Evolutionary conservation across 108 stramenopile species (phyloP).

Genomic region (Nitzschia palea): DNA sequence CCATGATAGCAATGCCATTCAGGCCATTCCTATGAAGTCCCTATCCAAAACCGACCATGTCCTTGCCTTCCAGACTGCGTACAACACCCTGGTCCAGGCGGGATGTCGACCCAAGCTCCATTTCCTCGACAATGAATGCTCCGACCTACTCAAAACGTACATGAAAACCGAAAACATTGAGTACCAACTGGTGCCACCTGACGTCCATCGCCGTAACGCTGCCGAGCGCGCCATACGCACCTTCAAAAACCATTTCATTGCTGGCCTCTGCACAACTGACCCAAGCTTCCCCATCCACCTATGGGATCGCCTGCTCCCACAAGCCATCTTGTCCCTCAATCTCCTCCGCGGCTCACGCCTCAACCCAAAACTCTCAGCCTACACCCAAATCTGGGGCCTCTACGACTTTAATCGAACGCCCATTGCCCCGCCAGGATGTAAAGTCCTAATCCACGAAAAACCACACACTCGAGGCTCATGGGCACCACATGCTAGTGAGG

Average conservation of each 20-base stretch:
- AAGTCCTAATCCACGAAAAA: too few relatives aligned
- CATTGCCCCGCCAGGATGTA: conserved; percentile 35
- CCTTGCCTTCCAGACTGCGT: conserved; percentile 17
- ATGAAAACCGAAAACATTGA: conserved; percentile 7
- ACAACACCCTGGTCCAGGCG: conserved; percentile 17
- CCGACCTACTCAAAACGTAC: conserved; percentile 7
- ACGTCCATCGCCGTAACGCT: conserved; percentile 29
- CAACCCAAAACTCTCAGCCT: conserved; percentile 41
- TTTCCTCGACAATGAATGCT: too few relatives aligned
- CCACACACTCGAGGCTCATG: conserved; percentile 32
- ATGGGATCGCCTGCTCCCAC: conserved; percentile 32
- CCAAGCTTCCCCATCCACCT: too few relatives aligned
- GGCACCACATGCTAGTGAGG: conserved; percentile 30
- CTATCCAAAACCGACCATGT: neutral
- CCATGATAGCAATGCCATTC: conserved; percentile 37
- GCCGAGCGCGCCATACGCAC: too few relatives aligned
- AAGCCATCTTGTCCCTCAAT: conserved; percentile 36
- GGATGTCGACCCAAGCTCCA: too few relatives aligned
- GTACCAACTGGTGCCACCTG: conserved; percentile 48
- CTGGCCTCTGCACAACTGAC: too few relatives aligned
- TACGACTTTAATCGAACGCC: conserved; percentile 43
- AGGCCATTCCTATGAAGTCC: conserved; percentile 15
- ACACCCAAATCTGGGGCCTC: conserved; percentile 23
- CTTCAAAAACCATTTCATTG: too few relatives aligned
- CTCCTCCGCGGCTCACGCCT: conserved; percentile 31